Evolutionary conservation across 257 asterid species (phyloP).

Genomic region (Handroanthus guayacan): DNA sequence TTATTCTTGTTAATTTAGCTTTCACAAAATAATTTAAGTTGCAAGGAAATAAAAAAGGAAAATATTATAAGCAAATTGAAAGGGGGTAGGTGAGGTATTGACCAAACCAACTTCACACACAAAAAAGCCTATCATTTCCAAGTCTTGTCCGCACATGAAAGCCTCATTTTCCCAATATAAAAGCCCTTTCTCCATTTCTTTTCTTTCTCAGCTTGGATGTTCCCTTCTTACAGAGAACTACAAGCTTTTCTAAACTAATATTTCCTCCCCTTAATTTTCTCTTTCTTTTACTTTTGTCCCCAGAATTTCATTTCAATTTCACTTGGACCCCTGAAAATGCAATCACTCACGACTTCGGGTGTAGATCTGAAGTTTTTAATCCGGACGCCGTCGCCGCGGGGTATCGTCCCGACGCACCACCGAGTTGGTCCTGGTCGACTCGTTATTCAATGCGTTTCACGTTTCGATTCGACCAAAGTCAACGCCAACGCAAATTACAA

Average conservation of each 20-base stretch:
- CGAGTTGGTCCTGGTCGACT: constrained; percentile 36
- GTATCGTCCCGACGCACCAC: constrained; percentile 26
- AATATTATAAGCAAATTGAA: neutral
- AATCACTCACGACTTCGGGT: constrained; percentile 38
- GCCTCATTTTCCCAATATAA: constrained; percentile 44
- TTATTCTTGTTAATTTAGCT: neutral
- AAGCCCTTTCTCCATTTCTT: constrained; percentile 29
- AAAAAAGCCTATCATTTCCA: neutral
- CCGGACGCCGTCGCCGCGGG: constrained; percentile 39
- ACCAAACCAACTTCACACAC: constrained; percentile 43
- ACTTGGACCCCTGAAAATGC: constrained; percentile 35
- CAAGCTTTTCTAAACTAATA: constrained; percentile 35
- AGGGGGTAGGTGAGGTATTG: constrained; percentile 73
- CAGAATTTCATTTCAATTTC: neutral
- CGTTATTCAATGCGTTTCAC: constrained; percentile 43
- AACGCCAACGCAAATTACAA: constrained; percentile 1
- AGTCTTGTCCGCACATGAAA: constrained; percentile 13
- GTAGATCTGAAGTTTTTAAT: constrained; percentile 48
- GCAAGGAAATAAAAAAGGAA: neutral
- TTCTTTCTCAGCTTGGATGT: constrained; percentile 75
- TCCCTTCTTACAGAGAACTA: constrained; percentile 55
- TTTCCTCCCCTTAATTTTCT: neutral
- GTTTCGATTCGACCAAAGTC: constrained; percentile 51
- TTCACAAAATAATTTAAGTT: neutral
- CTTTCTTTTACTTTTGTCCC: neutral